Evolutionary conservation across 164 flowering plant genomes (phyloP).

Genomic region (Chimonanthus salicifolius): DNA sequence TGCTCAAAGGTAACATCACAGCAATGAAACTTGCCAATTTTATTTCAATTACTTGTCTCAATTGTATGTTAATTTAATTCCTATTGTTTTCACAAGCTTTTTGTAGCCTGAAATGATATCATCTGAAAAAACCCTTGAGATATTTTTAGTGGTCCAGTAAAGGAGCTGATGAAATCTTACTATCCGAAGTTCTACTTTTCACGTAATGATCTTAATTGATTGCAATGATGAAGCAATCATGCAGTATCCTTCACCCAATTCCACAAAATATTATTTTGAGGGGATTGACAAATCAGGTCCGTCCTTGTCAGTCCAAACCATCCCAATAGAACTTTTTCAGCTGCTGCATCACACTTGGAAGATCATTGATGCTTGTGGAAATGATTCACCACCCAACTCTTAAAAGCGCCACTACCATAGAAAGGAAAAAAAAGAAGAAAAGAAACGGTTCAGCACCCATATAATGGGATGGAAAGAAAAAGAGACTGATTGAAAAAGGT

Average conservation of each 20-base stretch:
- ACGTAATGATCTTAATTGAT: not conserved
- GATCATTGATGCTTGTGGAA: conserved; percentile 5
- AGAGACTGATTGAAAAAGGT: not conserved
- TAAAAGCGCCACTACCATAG: not conserved
- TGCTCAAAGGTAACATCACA: not conserved
- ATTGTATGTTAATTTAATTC: not conserved
- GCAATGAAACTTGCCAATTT: not conserved
- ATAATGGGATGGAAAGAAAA: conserved; percentile 2
- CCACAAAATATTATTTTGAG: not conserved
- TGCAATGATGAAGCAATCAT: conserved; percentile 11
- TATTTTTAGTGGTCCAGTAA: not conserved
- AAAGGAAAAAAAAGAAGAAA: not conserved
- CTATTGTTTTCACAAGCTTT: not conserved
- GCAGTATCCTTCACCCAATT: not conserved
- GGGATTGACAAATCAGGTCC: not conserved
- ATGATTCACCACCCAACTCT: conserved; percentile 12
- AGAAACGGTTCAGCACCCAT: not conserved
- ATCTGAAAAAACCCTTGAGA: not conserved
- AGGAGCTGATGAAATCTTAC: not conserved
- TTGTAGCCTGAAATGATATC: not conserved
- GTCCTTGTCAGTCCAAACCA: not conserved
- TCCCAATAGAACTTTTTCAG: not conserved
- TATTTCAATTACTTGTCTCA: not conserved
- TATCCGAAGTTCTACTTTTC: not conserved
- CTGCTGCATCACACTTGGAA: not conserved